Percentiles rank a stretch among this genome's conserved stretches.
Evolutionary conservation across 495 filamentous ascomycete species (phyloP).

Genomic region (Hypomontagnella monticulosa): DNA sequence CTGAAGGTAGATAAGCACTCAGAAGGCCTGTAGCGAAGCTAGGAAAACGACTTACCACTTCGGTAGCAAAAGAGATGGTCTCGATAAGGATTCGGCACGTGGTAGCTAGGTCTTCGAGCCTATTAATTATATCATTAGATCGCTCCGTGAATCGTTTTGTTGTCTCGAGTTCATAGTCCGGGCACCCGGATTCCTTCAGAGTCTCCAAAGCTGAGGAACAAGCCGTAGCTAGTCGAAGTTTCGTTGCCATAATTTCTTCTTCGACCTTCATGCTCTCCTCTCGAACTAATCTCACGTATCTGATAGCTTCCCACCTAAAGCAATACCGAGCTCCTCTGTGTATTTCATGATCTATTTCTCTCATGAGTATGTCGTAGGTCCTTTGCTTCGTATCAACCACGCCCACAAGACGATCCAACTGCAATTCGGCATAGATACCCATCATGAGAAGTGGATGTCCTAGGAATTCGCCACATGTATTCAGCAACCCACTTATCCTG

Average conservation of each 20-base stretch:
- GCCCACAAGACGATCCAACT: background rate
- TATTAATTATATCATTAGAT: constrained; percentile 1
- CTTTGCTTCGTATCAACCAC: background rate
- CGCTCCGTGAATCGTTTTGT: constrained; percentile 1
- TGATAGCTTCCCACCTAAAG: background rate
- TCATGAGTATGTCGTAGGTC: background rate
- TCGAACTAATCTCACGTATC: background rate
- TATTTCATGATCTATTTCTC: background rate
- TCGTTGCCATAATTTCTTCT: constrained; percentile 1
- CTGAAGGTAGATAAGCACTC: no score
- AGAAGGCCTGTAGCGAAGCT: no score
- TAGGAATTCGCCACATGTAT: background rate
- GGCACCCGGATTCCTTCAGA: no score
- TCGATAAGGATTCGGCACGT: background rate
- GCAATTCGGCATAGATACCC: background rate
- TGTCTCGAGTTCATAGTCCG: no score
- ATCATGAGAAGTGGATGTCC: constrained; percentile 5
- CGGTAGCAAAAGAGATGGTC: background rate
- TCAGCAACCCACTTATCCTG: background rate
- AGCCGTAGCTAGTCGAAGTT: background rate
- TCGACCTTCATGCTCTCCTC: background rate
- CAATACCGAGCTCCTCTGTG: background rate
- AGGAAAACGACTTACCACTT: background rate
- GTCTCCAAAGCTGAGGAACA: background rate
- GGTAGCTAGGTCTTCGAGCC: background rate